Percentiles rank a stretch among this genome's conserved stretches.
phyloP scores from a whole-genome alignment of 2,329 filamentous ascomycete species.

The Dothistroma septosporum region DNA sequence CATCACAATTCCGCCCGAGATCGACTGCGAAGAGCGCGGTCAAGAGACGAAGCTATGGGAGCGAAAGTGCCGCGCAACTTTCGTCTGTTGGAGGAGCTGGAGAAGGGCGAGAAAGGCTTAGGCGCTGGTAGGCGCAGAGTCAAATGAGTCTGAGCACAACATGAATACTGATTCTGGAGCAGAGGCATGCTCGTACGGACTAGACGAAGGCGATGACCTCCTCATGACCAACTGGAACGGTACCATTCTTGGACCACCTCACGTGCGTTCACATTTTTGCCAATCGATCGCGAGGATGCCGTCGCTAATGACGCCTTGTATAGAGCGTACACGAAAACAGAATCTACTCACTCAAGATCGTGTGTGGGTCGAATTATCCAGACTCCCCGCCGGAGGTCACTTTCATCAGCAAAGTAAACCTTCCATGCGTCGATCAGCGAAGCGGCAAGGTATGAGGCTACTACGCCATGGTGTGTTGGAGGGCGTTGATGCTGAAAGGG shows the following conservation, averaged over 20 bases:
- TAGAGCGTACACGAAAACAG: slow-evolving; percentile 96
- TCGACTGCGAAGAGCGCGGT: slow-evolving; percentile 41
- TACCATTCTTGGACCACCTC: slow-evolving; percentile 92
- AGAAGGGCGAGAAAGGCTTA: slow-evolving; percentile 97
- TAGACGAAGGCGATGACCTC: slow-evolving; percentile 89
- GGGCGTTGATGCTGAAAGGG: background rate
- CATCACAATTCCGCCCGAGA: slow-evolving; percentile 33
- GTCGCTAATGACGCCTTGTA: background rate
- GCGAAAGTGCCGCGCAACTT: slow-evolving; percentile 93
- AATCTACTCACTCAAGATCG: slow-evolving; percentile 97
- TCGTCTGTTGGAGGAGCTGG: slow-evolving; percentile 90
- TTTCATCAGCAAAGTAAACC: slow-evolving; percentile 91
- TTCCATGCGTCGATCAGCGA: slow-evolving; percentile 82
- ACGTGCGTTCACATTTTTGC: slow-evolving; percentile 58
- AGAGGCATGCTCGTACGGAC: slow-evolving; percentile 96
- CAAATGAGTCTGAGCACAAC: background rate
- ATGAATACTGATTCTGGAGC: slow-evolving; percentile 15
- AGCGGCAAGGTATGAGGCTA: slow-evolving; percentile 62
- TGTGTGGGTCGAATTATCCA: slow-evolving; percentile 86
- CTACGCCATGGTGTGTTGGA: background rate
- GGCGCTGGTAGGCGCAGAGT: slow-evolving; percentile 65
- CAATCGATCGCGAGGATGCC: background rate
- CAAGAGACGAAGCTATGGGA: slow-evolving; percentile 46
- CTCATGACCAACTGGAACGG: slow-evolving; percentile 99
- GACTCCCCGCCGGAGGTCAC: slow-evolving; percentile 83